These are phyloP conservation scores for Neurospora discreta DNA, from an alignment of 495 filamentous ascomycete genomes.

Conservation along the genomic window DNA sequence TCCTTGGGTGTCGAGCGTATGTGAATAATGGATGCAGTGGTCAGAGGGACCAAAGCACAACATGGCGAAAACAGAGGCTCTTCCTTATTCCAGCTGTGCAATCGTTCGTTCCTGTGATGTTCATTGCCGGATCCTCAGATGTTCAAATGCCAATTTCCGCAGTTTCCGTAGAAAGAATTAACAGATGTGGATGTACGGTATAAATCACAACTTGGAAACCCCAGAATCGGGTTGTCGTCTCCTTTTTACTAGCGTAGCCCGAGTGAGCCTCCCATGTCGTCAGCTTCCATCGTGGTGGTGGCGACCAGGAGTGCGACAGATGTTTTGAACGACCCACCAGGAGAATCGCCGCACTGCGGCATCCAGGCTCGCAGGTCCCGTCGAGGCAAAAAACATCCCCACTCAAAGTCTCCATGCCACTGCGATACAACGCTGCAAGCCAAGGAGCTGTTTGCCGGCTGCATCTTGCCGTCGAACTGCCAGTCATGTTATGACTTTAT, in stretches of 20 bases:
- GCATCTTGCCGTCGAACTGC: background rate
- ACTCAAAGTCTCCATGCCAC: background rate
- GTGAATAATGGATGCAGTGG: background rate
- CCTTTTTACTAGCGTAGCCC: background rate
- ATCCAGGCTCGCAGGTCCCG: no score
- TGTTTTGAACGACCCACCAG: background rate
- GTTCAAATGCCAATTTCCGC: background rate
- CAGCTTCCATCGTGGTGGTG: background rate
- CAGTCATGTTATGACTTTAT: no score
- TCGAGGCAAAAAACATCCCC: background rate
- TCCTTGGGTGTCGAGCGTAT: background rate
- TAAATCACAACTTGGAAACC: background rate
- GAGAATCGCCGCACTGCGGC: background rate
- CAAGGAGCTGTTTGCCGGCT: background rate
- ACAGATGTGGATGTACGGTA: background rate
- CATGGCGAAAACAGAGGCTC: background rate
- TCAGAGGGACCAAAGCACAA: background rate
- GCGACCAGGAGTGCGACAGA: background rate
- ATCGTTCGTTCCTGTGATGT: background rate
- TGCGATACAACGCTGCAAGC: background rate
- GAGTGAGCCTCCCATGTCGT: background rate
- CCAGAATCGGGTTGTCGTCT: background rate
- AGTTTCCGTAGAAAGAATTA: background rate
- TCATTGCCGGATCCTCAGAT: background rate
- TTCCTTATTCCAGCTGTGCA: background rate